Evolutionary conservation across 2,329 filamentous ascomycete species (phyloP), one percentile per base, ranked within the genome.

Genomic region (Mycosphaerella arachidis): DNA sequence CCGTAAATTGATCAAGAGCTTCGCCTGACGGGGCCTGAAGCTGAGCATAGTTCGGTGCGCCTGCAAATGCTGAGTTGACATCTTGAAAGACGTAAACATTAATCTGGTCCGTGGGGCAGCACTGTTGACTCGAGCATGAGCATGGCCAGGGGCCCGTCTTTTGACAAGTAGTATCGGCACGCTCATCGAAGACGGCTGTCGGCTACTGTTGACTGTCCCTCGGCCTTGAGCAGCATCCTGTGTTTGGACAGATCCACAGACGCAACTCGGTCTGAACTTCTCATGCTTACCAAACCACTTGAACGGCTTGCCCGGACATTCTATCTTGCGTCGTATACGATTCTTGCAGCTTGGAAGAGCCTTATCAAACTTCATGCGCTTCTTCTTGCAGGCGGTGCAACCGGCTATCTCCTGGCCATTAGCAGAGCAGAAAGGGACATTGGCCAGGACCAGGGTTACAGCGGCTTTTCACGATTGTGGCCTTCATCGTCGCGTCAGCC

Each of bases 311-410:
- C 57, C 61, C 4, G 57, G 57, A 51, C 61, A 63, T 20, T 63
- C 48, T 6, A 56, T 37, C 20, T 58, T 58, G 16, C 57, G 35
- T 12, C 59, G 51, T 16, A 54, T 48, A 53, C 62, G 61, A 3
- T 59, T 61, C 43, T 40, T 45, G 30, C 62, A 63, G 10, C 8
- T 29, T 12, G 62, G 62, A 7, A 53, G 13, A 4, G 31, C 24
- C 40, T 61, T 59, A 53, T 63, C 62, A 50, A 58, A 63, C 46
- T 61, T 61, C 62, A 63, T 61, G 46, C 64, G 62, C 57, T 64
- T 66, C 29, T 58, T 54, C 53, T 63, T 62, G 50, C 64, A 64
- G 4, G 55, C 59, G 7, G 37, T 54, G 35, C 64, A 66, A 5
- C 62, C 64, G 9, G 58, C 56, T 46, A 29, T 27, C 37, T 18